Evolutionary conservation across 345 rosid genomes (phyloP), one percentile per base, ranked within the genome.

Genomic region (Isatis tinctoria): DNA sequence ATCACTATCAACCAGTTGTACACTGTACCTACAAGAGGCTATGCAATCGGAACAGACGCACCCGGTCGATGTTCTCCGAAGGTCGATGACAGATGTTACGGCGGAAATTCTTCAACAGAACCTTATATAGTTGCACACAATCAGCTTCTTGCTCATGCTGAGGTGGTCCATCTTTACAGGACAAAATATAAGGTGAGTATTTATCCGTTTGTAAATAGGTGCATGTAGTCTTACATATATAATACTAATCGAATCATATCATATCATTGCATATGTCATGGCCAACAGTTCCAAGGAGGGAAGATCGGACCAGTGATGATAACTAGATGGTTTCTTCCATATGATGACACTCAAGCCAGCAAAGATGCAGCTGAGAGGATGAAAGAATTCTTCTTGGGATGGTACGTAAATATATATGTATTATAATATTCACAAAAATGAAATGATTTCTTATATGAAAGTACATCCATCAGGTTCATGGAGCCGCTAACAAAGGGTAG

Each of bases 301-400:
- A n/a, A 26, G 18, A 74, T 74, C 20, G 78, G 78, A 66, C 49
- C 65, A 2, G 78, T 74, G 43, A 74, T 74, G 72, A 66, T 74
- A 43, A 74, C 78, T 12, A 66, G 78, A 74, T 48, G 78, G 73
- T 66, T 74, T 59, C 78, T 74, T 17, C 73, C 78, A 35, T 58
- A 0, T 27, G 10, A 74, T 48, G 1, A 47, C 0, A 12, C 32
- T 35, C 0, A 2, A 8, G 60, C 16, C 0, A 57, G n/a, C 26
- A 1, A 1, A 74, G 35, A 9, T 0, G 78, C 78, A 16, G 18
- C 78, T 26, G 37, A 47, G 8, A 20, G 78, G 58, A 49, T 20
- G 11, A 66, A 48, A 47, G 67, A 36, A 3, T 74, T 74, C 59
- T 74, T 74, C 53, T 39, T 58, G 14, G 68, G 73, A 59, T 75